A percentile compares a stretch with the other conserved stretches of the same genome.
phyloP scores from a whole-genome alignment of 2,329 filamentous ascomycete species.

The Pseudomassariella vexata region DNA sequence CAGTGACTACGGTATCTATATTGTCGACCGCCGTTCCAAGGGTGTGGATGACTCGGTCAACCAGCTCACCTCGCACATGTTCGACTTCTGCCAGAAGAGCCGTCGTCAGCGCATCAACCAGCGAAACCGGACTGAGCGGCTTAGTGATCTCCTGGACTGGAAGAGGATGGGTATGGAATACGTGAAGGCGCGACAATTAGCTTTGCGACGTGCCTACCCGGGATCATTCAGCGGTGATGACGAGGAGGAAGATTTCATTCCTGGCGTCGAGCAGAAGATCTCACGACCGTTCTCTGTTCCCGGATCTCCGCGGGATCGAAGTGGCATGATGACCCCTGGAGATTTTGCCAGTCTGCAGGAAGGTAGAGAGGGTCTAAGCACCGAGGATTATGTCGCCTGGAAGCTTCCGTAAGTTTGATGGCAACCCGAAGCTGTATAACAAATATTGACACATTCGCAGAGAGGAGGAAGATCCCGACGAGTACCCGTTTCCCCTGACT shows the following conservation, averaged over 20 bases:
- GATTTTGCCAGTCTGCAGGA: slow-evolving; percentile 97
- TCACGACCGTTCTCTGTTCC: slow-evolving; percentile 90
- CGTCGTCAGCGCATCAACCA: slow-evolving; percentile 97
- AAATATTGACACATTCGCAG: slow-evolving; percentile 36
- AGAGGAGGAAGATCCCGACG: slow-evolving; percentile 88
- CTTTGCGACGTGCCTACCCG: slow-evolving; percentile 86
- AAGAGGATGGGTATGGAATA: slow-evolving; percentile 99
- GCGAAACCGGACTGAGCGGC: slow-evolving; percentile 88
- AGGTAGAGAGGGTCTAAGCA: slow-evolving; percentile 84
- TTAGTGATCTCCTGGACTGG: slow-evolving; percentile 96
- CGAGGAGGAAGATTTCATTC: slow-evolving; percentile 87
- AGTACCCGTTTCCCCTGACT: slow-evolving; percentile 55
- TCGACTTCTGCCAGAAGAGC: slow-evolving; percentile 88
- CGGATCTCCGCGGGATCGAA: slow-evolving; percentile 82
- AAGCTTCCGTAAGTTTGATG: slow-evolving; percentile 78
- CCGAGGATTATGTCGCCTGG: slow-evolving; percentile 98
- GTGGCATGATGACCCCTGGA: slow-evolving; percentile 98
- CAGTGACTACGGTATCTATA: slow-evolving; percentile 97
- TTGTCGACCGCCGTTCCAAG: slow-evolving; percentile 92
- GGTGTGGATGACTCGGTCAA: slow-evolving; percentile 97
- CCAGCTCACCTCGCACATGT: slow-evolving; percentile 88
- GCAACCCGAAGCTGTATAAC: slow-evolving; percentile 17
- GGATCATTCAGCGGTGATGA: slow-evolving; percentile 73
- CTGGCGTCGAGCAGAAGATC: slow-evolving; percentile 90
- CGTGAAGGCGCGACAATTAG: slow-evolving; percentile 92